phyloP scores from a whole-genome alignment of 2,329 filamentous ascomycete species.

The Sordariomycetes sp. region DNA sequence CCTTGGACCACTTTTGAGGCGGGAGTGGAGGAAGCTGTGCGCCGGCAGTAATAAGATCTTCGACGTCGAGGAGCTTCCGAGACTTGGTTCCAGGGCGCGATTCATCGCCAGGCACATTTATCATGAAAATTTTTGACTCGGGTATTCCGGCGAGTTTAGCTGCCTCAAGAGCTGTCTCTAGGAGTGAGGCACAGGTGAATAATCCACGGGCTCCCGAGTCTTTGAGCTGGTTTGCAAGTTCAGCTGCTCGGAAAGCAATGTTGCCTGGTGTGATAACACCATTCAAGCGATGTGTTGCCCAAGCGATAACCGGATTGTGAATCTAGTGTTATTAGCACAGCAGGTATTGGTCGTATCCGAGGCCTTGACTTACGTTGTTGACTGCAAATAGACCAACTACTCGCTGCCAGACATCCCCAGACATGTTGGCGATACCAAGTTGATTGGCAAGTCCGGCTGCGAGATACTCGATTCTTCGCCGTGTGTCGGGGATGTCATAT shows the following conservation, averaged over 20 bases:
- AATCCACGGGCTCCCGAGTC: slow-evolving; percentile 56
- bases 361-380: slow-evolving; percentile 6
- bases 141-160: slow-evolving; percentile 51
- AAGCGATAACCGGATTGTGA: slow-evolving; percentile 59
- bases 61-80: slow-evolving; percentile 46
- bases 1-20: slow-evolving; percentile 44
- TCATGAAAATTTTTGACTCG: slow-evolving; percentile 50
- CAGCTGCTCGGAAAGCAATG: slow-evolving; percentile 55
- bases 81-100: slow-evolving; percentile 22
- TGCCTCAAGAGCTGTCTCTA: slow-evolving; percentile 50
- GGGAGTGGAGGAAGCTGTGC: slow-evolving; percentile 35
- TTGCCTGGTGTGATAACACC: slow-evolving; percentile 65
- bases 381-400: slow-evolving; percentile 6
- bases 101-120: slow-evolving; percentile 45
- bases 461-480: slow-evolving; percentile 1
- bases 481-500: slow-evolving; percentile 3
- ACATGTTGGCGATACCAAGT: background rate
- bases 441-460: slow-evolving; percentile 2
- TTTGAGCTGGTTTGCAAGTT: slow-evolving; percentile 60
- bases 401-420: slow-evolving; percentile 3
- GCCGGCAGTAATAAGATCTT: slow-evolving; percentile 53
- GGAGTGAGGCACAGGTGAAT: slow-evolving; percentile 59
- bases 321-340: slow-evolving; percentile 31
- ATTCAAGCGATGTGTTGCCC: slow-evolving; percentile 62
- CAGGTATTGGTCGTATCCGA: background rate